Conservation (phyloP, 1,139 yeast genomes). For the Pneumocystis wakefieldiae region DNA sequence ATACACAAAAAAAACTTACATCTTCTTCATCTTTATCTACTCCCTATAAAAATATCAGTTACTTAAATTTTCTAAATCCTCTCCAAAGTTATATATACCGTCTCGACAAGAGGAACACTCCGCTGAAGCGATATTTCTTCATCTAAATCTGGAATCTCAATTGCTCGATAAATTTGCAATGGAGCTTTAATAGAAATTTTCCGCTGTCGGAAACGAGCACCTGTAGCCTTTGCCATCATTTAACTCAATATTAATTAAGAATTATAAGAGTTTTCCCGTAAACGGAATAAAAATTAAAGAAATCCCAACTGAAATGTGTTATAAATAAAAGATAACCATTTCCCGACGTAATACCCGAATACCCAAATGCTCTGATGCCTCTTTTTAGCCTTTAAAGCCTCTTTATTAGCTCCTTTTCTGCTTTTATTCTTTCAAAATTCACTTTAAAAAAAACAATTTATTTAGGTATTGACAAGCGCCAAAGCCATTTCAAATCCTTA, state of each 20-base stretch:
- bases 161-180: slow-evolving; percentile 61
- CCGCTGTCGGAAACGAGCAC: slow-evolving; percentile 53
- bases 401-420: too few species aligned
- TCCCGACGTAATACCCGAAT: too few species aligned
- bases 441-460: too few species aligned
- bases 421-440: too few species aligned
- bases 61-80: not conserved
- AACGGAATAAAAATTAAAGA: not conserved
- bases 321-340: too few species aligned
- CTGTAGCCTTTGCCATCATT: slow-evolving; percentile 15
- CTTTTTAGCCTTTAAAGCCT: too few species aligned
- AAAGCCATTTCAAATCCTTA: not conserved
- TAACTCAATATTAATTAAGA: not conserved
- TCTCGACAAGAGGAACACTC: slow-evolving; percentile 77
- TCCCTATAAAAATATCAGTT: slow-evolving; percentile 31
- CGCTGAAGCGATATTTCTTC: slow-evolving; percentile 58
- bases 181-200: slow-evolving; percentile 84
- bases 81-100: slow-evolving; percentile 21
- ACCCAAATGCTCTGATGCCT: too few species aligned
- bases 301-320: not conserved
- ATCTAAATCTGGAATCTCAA: slow-evolving; percentile 68
- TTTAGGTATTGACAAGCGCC: not conserved
- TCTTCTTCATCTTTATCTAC: slow-evolving; percentile 96
- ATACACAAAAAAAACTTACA: slow-evolving; percentile 12
- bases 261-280: not conserved